phyloP scores from a whole-genome alignment of 192 early-diverging fungal species.

The Backusella tuberculispora region DNA sequence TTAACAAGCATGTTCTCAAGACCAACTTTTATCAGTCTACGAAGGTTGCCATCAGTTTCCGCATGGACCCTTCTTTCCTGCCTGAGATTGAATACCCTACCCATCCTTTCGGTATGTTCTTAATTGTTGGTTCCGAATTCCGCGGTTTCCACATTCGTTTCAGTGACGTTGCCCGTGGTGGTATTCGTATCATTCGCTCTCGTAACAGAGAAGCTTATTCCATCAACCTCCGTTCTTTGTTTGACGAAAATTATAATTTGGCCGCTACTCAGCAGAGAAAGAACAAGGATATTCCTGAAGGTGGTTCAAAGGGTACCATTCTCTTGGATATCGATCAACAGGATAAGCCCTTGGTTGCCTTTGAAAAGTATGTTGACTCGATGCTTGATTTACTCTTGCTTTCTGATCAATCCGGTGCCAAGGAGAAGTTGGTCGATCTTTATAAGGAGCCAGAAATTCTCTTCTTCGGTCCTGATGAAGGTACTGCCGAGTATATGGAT shows the following conservation, averaged over 20 bases:
- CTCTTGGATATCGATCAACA: conserved; percentile 91
- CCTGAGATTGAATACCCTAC: conserved; percentile 93
- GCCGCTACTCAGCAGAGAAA: conserved; percentile 97
- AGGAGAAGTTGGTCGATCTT: conserved; percentile 93
- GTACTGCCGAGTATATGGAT: conserved; percentile 98
- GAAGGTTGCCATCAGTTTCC: conserved; percentile 98
- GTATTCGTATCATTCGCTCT: conserved; percentile 97
- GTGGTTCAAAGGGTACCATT: conserved; percentile 99
- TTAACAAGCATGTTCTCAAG: conserved; percentile 98
- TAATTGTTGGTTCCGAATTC: conserved; percentile 97
- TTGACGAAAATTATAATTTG: conserved; percentile 99
- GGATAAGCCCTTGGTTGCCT: conserved; percentile 92
- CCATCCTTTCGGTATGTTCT: conserved; percentile 91
- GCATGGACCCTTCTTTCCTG: conserved; percentile 91
- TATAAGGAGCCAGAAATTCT: conserved; percentile 94
- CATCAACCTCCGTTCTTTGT: conserved; percentile 94
- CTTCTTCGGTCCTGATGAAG: conserved; percentile 99
- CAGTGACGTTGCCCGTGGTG: conserved; percentile 96
- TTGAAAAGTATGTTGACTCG: conserved; percentile 98
- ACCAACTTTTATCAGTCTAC: conserved; percentile 99
- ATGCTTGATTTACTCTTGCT: conserved; percentile 92
- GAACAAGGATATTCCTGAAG: conserved; percentile 99
- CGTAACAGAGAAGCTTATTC: conserved; percentile 95
- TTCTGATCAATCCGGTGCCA: conserved; percentile 86
- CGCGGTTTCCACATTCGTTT: conserved; percentile 99